Evolutionary conservation across 2,329 filamentous ascomycete species (phyloP).

Genomic region (Celoporthe dispersa): DNA sequence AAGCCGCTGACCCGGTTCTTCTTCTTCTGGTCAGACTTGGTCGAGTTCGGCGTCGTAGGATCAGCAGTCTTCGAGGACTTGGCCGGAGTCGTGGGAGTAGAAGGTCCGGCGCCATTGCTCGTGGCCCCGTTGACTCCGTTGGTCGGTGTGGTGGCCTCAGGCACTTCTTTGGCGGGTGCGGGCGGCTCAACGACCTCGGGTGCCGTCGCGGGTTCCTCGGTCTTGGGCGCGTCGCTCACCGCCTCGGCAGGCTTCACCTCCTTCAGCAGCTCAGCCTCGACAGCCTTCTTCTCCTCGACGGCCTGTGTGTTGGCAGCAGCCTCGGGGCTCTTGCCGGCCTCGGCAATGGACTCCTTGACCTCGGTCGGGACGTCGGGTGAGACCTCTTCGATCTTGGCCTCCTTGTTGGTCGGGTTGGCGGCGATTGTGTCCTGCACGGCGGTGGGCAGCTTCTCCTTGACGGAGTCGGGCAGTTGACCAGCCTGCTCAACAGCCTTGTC

Average conservation of each 20-base stretch:
- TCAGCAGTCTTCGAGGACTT: slow-evolving; percentile 31
- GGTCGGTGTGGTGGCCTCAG: slow-evolving; percentile 31
- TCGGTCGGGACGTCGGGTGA: slow-evolving; percentile 58
- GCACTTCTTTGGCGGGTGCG: slow-evolving; percentile 31
- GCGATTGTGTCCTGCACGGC: slow-evolving; percentile 54
- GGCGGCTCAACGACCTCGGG: slow-evolving; percentile 32
- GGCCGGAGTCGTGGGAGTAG: slow-evolving; percentile 31
- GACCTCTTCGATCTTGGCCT: slow-evolving; percentile 48
- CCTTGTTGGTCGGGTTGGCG: slow-evolving; percentile 42
- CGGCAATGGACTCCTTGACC: slow-evolving; percentile 61
- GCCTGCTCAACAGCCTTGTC: slow-evolving; percentile 45
- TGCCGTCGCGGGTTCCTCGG: slow-evolving; percentile 31
- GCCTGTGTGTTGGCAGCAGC: slow-evolving; percentile 70
- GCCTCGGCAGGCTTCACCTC: slow-evolving; percentile 56
- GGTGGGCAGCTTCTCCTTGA: slow-evolving; percentile 56
- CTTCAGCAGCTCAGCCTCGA: slow-evolving; percentile 75
- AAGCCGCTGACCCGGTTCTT: slow-evolving; percentile 67
- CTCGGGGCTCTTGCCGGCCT: slow-evolving; percentile 68
- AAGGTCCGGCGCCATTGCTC: slow-evolving; percentile 30
- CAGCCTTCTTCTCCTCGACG: slow-evolving; percentile 74
- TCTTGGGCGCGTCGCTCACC: slow-evolving; percentile 36
- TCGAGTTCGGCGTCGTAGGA: slow-evolving; percentile 33
- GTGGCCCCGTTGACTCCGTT: slow-evolving; percentile 27
- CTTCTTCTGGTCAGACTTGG: slow-evolving; percentile 60
- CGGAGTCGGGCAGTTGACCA: slow-evolving; percentile 56